Conservation (phyloP, 129 eudicot species). For the Chrysanthemum lavandulifolium region DNA sequence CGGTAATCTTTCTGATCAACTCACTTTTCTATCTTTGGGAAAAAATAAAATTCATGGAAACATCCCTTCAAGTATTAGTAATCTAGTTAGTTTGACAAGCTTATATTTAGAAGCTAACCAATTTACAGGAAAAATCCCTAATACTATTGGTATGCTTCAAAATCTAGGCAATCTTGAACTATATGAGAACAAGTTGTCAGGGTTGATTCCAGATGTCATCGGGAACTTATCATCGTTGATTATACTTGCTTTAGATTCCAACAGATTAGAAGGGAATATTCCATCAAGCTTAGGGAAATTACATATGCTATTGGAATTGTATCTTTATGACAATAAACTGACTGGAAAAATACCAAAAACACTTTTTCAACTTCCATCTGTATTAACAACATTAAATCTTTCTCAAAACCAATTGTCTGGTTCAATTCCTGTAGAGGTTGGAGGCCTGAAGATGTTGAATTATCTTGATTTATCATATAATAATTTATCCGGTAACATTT, state of each 20-base stretch:
- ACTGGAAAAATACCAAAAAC: neutral
- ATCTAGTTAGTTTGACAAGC: neutral
- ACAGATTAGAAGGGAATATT: neutral
- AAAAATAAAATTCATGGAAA: neutral
- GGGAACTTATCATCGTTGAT: constrained; percentile 11
- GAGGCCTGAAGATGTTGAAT: no score
- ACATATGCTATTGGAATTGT: neutral
- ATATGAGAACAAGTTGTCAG: neutral
- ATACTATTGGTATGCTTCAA: constrained; percentile 6
- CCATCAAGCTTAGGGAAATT: neutral
- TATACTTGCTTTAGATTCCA: neutral
- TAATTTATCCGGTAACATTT: no score
- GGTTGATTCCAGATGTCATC: neutral
- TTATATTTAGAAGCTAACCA: neutral
- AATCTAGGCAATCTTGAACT: neutral
- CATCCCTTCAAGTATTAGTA: constrained; percentile 1
- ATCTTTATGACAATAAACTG: neutral
- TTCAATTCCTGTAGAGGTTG: no score
- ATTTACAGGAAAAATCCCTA: neutral
- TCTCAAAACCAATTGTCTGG: no score
- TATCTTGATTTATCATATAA: no score
- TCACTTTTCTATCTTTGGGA: neutral
- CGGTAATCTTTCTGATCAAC: neutral
- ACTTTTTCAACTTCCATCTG: no score
- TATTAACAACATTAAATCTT: no score